Evolutionary conservation across 768 basidiomycete genomes (phyloP).

Genomic region (Tylopilus plumbeoviolaceoides): DNA sequence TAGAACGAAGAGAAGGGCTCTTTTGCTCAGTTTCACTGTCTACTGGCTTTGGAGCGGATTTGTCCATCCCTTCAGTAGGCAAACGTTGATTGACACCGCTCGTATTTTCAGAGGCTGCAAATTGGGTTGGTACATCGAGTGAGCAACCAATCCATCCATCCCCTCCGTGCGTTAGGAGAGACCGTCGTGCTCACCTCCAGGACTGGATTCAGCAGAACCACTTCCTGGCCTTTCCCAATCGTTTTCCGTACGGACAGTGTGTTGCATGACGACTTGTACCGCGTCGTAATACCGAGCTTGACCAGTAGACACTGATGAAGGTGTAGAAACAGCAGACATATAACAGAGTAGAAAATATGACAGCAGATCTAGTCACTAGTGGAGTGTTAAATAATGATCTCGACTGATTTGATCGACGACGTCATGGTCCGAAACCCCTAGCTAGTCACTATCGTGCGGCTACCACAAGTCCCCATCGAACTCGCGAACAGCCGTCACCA

Average conservation of each 20-base stretch:
- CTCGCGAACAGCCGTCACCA: conserved; percentile 24
- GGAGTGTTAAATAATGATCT: conserved; percentile 22
- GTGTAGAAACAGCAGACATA: conserved; percentile 15
- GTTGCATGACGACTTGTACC: conserved; percentile 28
- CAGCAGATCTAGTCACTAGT: no score
- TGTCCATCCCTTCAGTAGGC: not conserved
- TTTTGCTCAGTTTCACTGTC: not conserved
- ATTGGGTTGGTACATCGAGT: not conserved
- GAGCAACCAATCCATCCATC: not conserved
- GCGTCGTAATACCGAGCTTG: conserved; percentile 45
- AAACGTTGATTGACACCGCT: not conserved
- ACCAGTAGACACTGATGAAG: conserved; percentile 31
- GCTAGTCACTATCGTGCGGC: not conserved
- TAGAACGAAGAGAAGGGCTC: conserved; percentile 18
- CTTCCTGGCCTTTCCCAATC: not conserved
- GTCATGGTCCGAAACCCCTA: conserved; percentile 20
- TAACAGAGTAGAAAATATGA: not conserved
- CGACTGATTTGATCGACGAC: conserved; percentile 10
- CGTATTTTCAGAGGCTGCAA: not conserved
- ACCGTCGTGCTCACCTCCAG: conserved; percentile 1
- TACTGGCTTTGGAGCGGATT: not conserved
- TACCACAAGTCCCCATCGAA: conserved; percentile 23
- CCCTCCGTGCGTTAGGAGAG: not conserved
- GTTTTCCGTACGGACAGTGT: not conserved
- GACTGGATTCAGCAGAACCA: not conserved